A percentile compares a stretch with the other conserved stretches of the same genome.
Conservation (phyloP, 2,329 filamentous ascomycete genomes). For the Helminthosporium solani region DNA sequence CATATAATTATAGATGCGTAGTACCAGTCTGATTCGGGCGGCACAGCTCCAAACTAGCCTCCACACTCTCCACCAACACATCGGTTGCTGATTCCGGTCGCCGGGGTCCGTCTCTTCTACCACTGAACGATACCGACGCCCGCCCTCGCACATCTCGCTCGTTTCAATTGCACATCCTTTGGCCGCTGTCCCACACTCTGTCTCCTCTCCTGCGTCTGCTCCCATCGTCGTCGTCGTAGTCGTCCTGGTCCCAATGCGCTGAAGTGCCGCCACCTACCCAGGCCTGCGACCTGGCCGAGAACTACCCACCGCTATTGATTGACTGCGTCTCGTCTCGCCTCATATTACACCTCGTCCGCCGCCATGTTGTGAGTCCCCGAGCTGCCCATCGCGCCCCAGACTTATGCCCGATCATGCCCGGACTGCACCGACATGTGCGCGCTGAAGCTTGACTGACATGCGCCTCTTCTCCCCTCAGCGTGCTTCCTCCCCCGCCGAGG, state of each 20-base stretch:
- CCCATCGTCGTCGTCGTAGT: too few relatives aligned
- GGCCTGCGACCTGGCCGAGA: constrained; percentile 16
- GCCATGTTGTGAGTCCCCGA: constrained; percentile 40
- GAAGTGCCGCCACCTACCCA: constrained; percentile 11
- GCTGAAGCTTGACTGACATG: constrained; percentile 26
- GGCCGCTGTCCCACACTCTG: background rate
- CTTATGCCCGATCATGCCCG: constrained; percentile 31
- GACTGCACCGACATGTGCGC: constrained; percentile 9
- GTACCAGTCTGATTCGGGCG: too few relatives aligned
- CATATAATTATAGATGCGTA: too few relatives aligned
- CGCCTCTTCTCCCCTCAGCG: constrained; percentile 40
- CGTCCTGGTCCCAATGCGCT: constrained; percentile 6
- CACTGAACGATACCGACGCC: background rate
- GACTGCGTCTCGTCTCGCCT: constrained; percentile 17
- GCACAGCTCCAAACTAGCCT: background rate
- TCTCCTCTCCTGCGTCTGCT: background rate
- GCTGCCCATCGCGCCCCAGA: constrained; percentile 13
- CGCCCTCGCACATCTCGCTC: background rate
- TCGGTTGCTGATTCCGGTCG: background rate
- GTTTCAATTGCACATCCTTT: background rate
- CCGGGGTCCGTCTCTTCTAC: background rate
- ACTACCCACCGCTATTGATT: constrained; percentile 9
- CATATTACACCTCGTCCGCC: constrained; percentile 27
- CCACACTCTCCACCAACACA: constrained; percentile 1
- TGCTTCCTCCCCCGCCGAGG: constrained; percentile 79